Evolutionary conservation across 2,329 filamentous ascomycete genomes (phyloP).

Genomic region (Phialophora macrospora): DNA sequence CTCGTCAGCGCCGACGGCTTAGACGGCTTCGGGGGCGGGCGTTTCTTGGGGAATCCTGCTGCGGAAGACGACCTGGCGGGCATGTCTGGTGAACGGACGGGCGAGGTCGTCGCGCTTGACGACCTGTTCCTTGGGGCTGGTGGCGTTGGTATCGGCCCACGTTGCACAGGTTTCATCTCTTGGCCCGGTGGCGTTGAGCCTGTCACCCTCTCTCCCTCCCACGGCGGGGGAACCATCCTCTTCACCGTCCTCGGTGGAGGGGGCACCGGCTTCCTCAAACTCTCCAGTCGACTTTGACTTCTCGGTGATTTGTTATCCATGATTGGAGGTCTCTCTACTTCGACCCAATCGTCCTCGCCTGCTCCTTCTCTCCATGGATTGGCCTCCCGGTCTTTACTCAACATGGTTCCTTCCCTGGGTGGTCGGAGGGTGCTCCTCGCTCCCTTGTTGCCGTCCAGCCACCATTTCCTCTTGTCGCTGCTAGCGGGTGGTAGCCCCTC

Average conservation of each 20-base stretch:
- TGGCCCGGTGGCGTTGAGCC: slow-evolving; percentile 6
- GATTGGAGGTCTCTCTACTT: slow-evolving; percentile 32
- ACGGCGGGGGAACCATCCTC: slow-evolving; percentile 30
- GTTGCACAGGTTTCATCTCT: slow-evolving; percentile 12
- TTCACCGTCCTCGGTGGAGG: slow-evolving; percentile 33
- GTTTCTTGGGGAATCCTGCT: slow-evolving; percentile 47
- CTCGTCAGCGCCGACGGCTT: slow-evolving; percentile 59
- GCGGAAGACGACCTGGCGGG: slow-evolving; percentile 47
- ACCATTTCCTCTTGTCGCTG: slow-evolving; percentile 67
- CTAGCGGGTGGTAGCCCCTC: slow-evolving; percentile 71
- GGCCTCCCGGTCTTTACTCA: slow-evolving; percentile 74
- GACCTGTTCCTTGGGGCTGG: slow-evolving; percentile 21
- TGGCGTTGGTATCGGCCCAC: slow-evolving; percentile 20
- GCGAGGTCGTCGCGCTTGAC: slow-evolving; percentile 26
- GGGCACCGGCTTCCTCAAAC: slow-evolving; percentile 39
- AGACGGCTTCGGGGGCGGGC: slow-evolving; percentile 64
- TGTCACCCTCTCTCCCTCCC: slow-evolving; percentile 32
- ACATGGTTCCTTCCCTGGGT: slow-evolving; percentile 64
- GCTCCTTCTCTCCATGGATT: slow-evolving; percentile 72
- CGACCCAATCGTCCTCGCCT: slow-evolving; percentile 81
- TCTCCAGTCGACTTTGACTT: slow-evolving; percentile 36
- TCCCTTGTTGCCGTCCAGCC: slow-evolving; percentile 67
- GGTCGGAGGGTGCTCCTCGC: slow-evolving; percentile 74
- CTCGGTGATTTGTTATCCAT: slow-evolving; percentile 30
- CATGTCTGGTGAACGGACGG: slow-evolving; percentile 38